Base-by-base conservation (phyloP, 768 basidiomycete genomes). In the Royoungia palumana region DNA sequence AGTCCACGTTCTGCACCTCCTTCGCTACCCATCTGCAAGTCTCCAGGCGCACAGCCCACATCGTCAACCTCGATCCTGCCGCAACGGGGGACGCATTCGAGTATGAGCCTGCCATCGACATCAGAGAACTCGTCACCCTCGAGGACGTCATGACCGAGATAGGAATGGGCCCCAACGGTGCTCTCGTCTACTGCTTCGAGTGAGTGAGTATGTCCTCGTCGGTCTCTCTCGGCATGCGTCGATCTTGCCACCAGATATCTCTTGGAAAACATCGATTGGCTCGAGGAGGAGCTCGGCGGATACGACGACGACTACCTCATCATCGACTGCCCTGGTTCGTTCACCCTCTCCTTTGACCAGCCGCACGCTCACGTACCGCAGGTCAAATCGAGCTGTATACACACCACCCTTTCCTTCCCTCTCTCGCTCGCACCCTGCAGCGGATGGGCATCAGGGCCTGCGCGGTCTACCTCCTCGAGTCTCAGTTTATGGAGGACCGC, bases 341-440 rank as follows among this genome's bases (percentile, higher is more conserved):
- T 30, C 25, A 22, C n/a, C 24, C 11, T 11, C 13, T 36, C 32
- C 41, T 40, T 46, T n/a, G 32, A 27, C 45, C 6, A 27, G 16
- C 42, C 34, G 36, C 24, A 46, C 11, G 41, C 50, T 61, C 38
- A 56, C 35, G 32, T 24, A 42, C 38, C 35, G 28, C 41, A 93
- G 94, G 94, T 30, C 96, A 99, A 70, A 99, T 99, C 61, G 96
- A 99, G 69, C 78, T 99, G 16, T 98, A 98, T 66, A 98, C 96
- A 2, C 96, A 99, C 69, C 93, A 98, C 61, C 94, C 95, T 0
- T 92, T 99, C 68, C 81, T 99, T 34, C 94, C 96, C 0, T 82
- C 85, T 6, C 83, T 99, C 34, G 87, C 89, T n/a, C 78, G 82
- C 67, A 74, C 85, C 64, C 68, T 92, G 53, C 70, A 78, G 57